These are phyloP conservation scores for Linnemannia hyalina DNA, from an alignment of 192 early-diverging fungal genomes.

Conservation along the genomic window DNA sequence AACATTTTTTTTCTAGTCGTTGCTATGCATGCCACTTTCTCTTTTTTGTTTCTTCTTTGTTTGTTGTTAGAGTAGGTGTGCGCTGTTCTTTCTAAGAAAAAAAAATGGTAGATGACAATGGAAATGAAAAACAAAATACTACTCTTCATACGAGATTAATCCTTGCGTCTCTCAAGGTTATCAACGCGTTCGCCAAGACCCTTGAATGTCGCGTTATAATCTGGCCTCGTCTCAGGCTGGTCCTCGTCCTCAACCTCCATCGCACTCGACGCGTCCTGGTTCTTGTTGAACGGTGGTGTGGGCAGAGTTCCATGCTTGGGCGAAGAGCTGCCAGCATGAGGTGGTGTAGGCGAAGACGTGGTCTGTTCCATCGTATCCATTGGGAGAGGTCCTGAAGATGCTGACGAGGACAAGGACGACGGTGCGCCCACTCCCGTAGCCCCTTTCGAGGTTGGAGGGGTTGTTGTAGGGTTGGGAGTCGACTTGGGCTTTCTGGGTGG, in stretches of 20 bases:
- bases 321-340: not conserved
- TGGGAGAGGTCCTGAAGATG: not conserved
- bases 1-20: not conserved
- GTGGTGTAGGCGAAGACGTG: not conserved
- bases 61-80: not conserved
- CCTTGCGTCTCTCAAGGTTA: conserved; percentile 30
- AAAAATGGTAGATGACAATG: not conserved
- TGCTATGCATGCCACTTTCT: not conserved
- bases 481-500: conserved; percentile 38
- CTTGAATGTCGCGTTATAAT: conserved; percentile 9
- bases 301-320: conserved; percentile 42
- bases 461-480: not conserved
- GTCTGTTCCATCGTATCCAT: not conserved
- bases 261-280: conserved; percentile 20
- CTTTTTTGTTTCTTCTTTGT: conserved; percentile 6
- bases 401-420: not conserved
- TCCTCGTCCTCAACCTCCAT: conserved; percentile 49
- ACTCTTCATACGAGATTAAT: not conserved
- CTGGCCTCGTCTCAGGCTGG: not conserved
- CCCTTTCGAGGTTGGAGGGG: conserved; percentile 15
- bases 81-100: not conserved
- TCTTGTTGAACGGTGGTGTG: conserved; percentile 44
- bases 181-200: conserved; percentile 30
- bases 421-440: conserved; percentile 16
- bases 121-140: not conserved